Evolutionary conservation across 306 rosid genomes (phyloP), one percentile per base, ranked within the genome.

Genomic region (Dicorynia guianensis): DNA sequence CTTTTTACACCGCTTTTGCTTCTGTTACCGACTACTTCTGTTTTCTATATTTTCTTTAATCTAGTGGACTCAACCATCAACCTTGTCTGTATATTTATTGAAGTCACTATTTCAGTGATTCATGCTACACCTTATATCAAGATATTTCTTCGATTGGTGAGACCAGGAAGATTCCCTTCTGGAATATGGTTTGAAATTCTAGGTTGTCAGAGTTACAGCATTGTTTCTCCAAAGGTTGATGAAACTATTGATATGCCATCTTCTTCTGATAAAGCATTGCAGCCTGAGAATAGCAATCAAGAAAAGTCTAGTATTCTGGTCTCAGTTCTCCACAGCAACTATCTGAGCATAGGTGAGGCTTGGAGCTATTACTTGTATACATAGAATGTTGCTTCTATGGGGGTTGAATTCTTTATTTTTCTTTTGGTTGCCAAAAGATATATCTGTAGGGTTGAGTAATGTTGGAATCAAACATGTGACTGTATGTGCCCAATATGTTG

Each of bases 21-120:
- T 82, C 85, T 95, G 50, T 65, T 95, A 73, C 98, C 97, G 15
- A 95, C 92, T 11, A 92, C 97, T 72, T 90, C 93, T 36, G 96
- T 90, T 84, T 92, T 95, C 88, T 95, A 90, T 69, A 88, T 90
- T 76, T 95, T 92, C 90, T 90, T 92, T 85, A 82, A 92, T 80
- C 90, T 90, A 17, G 76, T 86, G 85, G 91, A 89, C 71, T 70
- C 90, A 40, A 76, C 85, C 76, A 82, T 92, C 76, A 90, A 80
- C 87, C 85, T 95, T 17, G 15, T 89, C 77, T 82, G 85, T 80
- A 35, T 90, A 65, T 77, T 87, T 66, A 86, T 92, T 76, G 92
- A 93, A 89, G 76, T 81, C 36, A 47, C 73, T 64, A 89, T 95
- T 76, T 92, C 92, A 38, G 73, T 84, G 61, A 87, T 95, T 86